A percentile compares a stretch with the other conserved stretches of the same genome.
Conservation (phyloP, 2,329 filamentous ascomycete species). For the Fusarium sp. region DNA sequence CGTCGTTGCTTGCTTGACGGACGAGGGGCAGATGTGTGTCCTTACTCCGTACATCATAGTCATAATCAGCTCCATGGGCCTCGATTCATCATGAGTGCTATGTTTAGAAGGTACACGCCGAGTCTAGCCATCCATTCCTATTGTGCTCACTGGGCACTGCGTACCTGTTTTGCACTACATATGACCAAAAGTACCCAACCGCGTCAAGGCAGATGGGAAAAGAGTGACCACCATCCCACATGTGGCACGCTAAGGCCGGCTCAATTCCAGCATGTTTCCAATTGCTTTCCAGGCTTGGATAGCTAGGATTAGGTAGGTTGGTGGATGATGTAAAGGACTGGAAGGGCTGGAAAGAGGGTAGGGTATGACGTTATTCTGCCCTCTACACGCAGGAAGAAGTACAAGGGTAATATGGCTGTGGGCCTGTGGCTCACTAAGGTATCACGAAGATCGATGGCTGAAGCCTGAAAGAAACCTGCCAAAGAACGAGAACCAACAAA, state of each 20-base stretch:
- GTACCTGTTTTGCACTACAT: background rate
- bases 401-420: conserved; percentile 4
- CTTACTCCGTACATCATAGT: background rate
- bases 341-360: conserved; percentile 3
- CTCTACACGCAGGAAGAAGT: background rate
- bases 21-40: conserved; percentile 8
- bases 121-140: too few relatives aligned
- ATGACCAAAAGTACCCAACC: conserved; percentile 14
- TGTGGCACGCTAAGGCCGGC: conserved; percentile 19
- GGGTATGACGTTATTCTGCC: conserved; percentile 34
- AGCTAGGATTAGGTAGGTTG: conserved; percentile 1
- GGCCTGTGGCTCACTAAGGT: conserved; percentile 4
- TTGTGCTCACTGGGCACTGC: too few relatives aligned
- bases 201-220: conserved; percentile 22
- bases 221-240: conserved; percentile 8
- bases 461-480: conserved; percentile 6
- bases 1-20: conserved; percentile 33
- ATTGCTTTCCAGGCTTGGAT: background rate
- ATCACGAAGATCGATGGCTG: background rate
- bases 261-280: conserved; percentile 14
- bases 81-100: conserved; percentile 24
- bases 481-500: background rate
- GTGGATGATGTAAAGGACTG: conserved; percentile 36
- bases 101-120: conserved; percentile 13
- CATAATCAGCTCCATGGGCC: background rate